Evolutionary conservation across 768 basidiomycete species (phyloP), one percentile per base, ranked within the genome.

Genomic region (Coprinellus aureogranulatus): DNA sequence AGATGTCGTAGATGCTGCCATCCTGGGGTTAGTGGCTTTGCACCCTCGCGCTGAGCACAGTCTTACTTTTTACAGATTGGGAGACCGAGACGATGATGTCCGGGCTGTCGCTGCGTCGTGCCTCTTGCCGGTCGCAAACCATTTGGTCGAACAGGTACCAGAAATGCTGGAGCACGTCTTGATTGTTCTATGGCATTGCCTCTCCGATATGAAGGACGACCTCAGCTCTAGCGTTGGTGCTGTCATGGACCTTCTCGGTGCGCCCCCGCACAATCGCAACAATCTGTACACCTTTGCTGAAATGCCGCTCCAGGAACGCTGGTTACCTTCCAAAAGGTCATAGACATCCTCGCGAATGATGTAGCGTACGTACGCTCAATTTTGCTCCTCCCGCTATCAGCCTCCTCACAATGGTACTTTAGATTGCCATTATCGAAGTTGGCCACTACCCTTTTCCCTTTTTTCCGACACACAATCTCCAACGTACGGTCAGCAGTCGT

Each of bases 241-340:
- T 10, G 94, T 98, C 25, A 98, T 99, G 97, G 94, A 97, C 68
- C 78, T 99, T 1, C 76, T 99, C n/a, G 91, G 94, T 94, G 61
- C 58, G 75, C 34, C 63, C 26, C 20, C 41, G 63, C 55, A 49
- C 26, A 11, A 57, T 41, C 28, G 56, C 31, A n/a, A n/a, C n/a
- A n/a, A n/a, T n/a, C n/a, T 48, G 56, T 54, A 59, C 41, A 53
- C 27, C 31, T 16, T 22, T 18, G 27, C n/a, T 51, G 64, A 6
- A 45, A 25, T 48, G n/a, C 50, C 37, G 52, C 45, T 47, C 4
- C 62, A 94, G 94, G 92, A 22, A 90, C 89, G 67, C 78, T 97
- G 23, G 90, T 96, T 4, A 81, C 86, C 3, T 92, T 88, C 63
- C 80, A 84, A 31, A 75, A 84, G 72, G 91, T 94, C 22, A 94